Evolutionary conservation across 2,329 filamentous ascomycete genomes (phyloP).

Genomic region (Rhynchosporium graminicola): DNA sequence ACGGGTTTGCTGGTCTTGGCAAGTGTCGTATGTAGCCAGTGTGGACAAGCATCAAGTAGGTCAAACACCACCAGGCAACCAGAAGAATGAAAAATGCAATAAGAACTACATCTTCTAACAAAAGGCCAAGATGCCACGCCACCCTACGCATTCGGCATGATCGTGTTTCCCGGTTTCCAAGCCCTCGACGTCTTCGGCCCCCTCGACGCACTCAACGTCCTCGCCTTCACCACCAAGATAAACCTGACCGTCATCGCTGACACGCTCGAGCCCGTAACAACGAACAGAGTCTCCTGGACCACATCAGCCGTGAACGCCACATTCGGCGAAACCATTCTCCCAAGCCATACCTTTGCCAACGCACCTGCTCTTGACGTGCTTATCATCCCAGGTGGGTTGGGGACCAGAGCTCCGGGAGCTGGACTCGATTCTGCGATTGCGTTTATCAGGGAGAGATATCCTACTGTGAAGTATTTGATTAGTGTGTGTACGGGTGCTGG

Average conservation of each 20-base stretch:
- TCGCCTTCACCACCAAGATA: slow-evolving; percentile 28
- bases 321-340: slow-evolving; percentile 10
- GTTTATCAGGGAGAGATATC: slow-evolving; percentile 1
- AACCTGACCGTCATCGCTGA: slow-evolving; percentile 36
- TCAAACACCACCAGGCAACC: neutral
- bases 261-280: slow-evolving; percentile 31
- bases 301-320: neutral
- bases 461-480: slow-evolving; percentile 49
- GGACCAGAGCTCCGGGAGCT: neutral
- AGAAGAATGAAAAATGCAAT: neutral
- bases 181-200: slow-evolving; percentile 40
- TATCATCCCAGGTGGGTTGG: slow-evolving; percentile 13
- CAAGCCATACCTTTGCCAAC: slow-evolving; percentile 13
- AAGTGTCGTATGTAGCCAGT: neutral
- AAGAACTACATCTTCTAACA: neutral
- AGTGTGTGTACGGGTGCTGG: slow-evolving; percentile 67
- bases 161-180: slow-evolving; percentile 43
- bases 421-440: neutral
- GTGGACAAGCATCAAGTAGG: neutral
- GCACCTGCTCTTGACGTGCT: slow-evolving; percentile 16
- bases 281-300: neutral
- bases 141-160: slow-evolving; percentile 43
- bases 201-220: slow-evolving; percentile 37
- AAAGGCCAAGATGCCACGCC: neutral
- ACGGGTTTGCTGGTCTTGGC: neutral